Evolutionary conservation across 768 basidiomycete genomes (phyloP).

Genomic region (Tricholomella constricta): DNA sequence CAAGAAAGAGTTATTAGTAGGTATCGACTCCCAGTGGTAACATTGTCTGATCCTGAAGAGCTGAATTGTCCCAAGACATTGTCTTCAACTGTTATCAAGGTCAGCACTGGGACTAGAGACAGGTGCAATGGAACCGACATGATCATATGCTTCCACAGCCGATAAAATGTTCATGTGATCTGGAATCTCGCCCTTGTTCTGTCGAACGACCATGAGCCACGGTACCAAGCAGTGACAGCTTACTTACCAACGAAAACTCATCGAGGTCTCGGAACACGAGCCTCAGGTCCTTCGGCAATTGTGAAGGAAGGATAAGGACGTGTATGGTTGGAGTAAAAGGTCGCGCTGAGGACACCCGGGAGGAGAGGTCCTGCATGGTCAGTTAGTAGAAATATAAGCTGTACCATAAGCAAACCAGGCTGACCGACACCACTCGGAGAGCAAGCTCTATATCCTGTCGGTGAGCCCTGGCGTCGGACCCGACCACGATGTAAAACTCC

Average conservation of each 20-base stretch:
- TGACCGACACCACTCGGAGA: constrained; percentile 57
- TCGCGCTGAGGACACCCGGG: constrained; percentile 47
- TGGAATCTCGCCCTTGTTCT: constrained; percentile 49
- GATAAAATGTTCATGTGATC: constrained; percentile 40
- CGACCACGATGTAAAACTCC: constrained; percentile 80
- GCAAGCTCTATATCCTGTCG: constrained; percentile 64
- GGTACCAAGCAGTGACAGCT: background rate
- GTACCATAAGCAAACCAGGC: constrained; percentile 10
- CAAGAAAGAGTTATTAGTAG: background rate
- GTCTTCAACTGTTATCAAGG: constrained; percentile 46
- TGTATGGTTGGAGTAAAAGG: constrained; percentile 79
- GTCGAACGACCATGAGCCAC: constrained; percentile 10
- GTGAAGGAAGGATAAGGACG: constrained; percentile 71
- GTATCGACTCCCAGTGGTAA: constrained; percentile 57
- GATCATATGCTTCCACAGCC: constrained; percentile 52
- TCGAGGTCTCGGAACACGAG: constrained; percentile 70
- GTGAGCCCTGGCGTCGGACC: constrained; percentile 60
- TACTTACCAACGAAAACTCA: constrained; percentile 58
- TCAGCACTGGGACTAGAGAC: background rate
- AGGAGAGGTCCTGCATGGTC: constrained; percentile 51
- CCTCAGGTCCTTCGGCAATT: constrained; percentile 70
- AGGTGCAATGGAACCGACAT: constrained; percentile 45
- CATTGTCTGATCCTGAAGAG: constrained; percentile 52
- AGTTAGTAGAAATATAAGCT: background rate
- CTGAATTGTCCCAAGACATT: constrained; percentile 49